A percentile compares a stretch with the other conserved stretches of the same genome.
Conservation (phyloP, 2,329 filamentous ascomycete genomes). For the Neonectria ditissima region DNA sequence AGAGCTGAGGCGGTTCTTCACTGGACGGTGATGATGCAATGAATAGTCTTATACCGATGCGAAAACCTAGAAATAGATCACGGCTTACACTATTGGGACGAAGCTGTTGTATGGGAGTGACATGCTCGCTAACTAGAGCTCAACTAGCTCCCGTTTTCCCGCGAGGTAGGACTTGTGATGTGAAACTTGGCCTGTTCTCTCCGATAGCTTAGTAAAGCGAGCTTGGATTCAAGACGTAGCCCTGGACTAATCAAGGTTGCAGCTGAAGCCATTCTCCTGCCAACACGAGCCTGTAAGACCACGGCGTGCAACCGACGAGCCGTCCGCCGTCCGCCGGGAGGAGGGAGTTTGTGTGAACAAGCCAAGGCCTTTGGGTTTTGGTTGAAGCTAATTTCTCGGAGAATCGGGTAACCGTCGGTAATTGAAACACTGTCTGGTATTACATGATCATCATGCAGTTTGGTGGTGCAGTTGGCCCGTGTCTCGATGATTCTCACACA, state of each 20-base stretch:
- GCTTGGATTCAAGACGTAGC: neutral
- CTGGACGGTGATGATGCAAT: slow-evolving; percentile 28
- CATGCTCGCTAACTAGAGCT: neutral
- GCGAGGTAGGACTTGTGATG: neutral
- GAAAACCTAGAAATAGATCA: neutral
- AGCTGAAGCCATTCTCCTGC: neutral
- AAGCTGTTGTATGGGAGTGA: neutral
- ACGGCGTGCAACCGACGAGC: neutral
- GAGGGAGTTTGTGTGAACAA: neutral
- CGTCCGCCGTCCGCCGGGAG: neutral
- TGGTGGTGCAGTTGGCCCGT: slow-evolving; percentile 4
- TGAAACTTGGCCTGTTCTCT: neutral
- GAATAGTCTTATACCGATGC: neutral
- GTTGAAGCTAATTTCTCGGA: neutral
- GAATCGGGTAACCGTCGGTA: slow-evolving; percentile 2
- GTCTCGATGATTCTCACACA: neutral
- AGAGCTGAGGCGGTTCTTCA: slow-evolving; percentile 43
- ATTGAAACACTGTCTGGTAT: neutral
- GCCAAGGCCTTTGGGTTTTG: neutral
- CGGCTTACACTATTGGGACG: too few species aligned
- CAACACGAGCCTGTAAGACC: neutral
- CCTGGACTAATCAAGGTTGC: neutral
- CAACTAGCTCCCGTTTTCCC: neutral
- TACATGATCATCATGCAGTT: slow-evolving; percentile 1
- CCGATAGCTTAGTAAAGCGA: neutral